Percentiles rank a stretch among this genome's conserved stretches.
Evolutionary conservation across 1,284 basidiomycete species (phyloP).

Genomic region (Exobasidium rhododendri): DNA sequence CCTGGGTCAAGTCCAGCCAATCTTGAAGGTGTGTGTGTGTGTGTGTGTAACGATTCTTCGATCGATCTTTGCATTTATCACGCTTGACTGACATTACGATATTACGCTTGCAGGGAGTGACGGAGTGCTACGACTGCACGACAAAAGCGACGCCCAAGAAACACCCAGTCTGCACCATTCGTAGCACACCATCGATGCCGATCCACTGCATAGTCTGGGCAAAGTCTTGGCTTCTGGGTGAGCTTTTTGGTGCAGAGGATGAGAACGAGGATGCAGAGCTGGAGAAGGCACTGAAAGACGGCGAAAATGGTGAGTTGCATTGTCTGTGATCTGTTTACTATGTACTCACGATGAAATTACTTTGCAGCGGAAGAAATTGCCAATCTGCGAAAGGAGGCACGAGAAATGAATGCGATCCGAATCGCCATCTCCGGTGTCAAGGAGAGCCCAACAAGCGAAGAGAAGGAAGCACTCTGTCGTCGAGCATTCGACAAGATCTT

Average conservation of each 20-base stretch:
- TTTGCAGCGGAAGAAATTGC: conserved; percentile 6
- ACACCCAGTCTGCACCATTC: conserved; percentile 96
- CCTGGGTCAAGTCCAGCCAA: conserved; percentile 67
- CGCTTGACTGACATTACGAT: not conserved
- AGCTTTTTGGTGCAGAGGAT: conserved; percentile 81
- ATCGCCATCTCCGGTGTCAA: conserved; percentile 48
- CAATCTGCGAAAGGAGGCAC: conserved; percentile 57
- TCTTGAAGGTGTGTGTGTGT: conserved; percentile 57
- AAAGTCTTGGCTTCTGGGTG: conserved; percentile 97
- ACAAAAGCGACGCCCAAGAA: conserved; percentile 82
- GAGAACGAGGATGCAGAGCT: conserved; percentile 74
- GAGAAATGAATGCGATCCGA: conserved; percentile 79
- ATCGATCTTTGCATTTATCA: not conserved
- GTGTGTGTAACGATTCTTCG: conserved; percentile 3
- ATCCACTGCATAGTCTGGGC: conserved; percentile 99
- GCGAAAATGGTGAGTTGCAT: conserved; percentile 78
- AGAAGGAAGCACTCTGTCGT: conserved; percentile 63
- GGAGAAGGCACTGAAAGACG: conserved; percentile 78
- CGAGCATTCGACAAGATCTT: conserved; percentile 88
- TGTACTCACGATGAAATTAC: too few relatives aligned
- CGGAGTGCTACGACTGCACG: conserved; percentile 52
- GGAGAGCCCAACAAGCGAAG: conserved; percentile 26
- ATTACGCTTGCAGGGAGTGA: conserved; percentile 22
- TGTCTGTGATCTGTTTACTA: conserved; percentile 4
- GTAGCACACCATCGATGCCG: conserved; percentile 92